Conservation (phyloP, 441 rosid genomes). For the Brassica balearica region DNA sequence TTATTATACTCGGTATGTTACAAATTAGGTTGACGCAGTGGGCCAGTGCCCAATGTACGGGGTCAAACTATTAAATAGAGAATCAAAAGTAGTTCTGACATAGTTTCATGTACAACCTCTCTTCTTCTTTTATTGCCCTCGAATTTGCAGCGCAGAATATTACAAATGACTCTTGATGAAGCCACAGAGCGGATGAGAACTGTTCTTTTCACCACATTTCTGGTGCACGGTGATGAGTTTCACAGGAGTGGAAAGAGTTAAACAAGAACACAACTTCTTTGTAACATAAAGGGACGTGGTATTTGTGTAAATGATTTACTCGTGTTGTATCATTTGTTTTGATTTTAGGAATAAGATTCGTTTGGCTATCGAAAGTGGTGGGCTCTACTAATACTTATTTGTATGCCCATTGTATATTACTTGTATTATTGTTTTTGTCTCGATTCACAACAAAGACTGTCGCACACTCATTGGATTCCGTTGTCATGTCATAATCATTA, state of each 20-base stretch:
- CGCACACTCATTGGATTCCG: not conserved
- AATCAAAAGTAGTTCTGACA: not conserved
- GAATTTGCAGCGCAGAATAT: constrained; percentile 45
- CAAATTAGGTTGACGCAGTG: no score
- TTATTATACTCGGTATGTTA: not conserved
- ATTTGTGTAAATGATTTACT: not conserved
- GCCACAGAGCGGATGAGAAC: constrained; percentile 87
- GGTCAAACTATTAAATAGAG: no score
- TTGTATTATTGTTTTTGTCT: constrained; percentile 3
- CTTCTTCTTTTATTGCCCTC: not conserved
- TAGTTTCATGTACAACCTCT: not conserved
- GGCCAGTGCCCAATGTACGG: no score
- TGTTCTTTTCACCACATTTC: constrained; percentile 74
- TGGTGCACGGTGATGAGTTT: constrained; percentile 78
- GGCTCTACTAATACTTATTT: not conserved
- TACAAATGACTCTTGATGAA: constrained; percentile 80
- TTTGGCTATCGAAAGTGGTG: constrained; percentile 6
- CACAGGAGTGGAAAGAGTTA: constrained; percentile 41
- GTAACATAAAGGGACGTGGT: not conserved
- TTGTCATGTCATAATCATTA: not conserved
- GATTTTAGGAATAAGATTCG: not conserved
- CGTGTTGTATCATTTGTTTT: not conserved
- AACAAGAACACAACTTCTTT: not conserved
- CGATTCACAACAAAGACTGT: not conserved
- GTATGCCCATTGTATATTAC: not conserved